These are phyloP conservation scores for Botryotinia convoluta DNA, from an alignment of 2,329 filamentous ascomycete genomes.

Conservation along the genomic window DNA sequence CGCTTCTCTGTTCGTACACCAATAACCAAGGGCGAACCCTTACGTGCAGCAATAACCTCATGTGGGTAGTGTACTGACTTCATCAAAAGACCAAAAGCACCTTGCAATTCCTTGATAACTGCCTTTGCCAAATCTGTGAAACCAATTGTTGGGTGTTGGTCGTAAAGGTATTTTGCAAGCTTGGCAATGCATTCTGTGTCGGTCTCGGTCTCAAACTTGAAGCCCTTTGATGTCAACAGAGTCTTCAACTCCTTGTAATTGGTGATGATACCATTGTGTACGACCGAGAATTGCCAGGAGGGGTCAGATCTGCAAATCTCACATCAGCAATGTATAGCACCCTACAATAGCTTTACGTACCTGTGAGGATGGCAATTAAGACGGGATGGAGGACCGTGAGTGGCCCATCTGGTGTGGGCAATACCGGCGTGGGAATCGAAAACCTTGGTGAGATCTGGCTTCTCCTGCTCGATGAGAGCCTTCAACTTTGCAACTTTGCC, in stretches of 20 bases:
- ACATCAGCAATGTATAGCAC: constrained; percentile 24
- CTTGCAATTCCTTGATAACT: constrained; percentile 96
- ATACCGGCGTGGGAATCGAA: constrained; percentile 99
- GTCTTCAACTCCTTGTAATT: constrained; percentile 99
- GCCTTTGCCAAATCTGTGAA: constrained; percentile 97
- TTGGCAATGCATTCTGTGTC: constrained; percentile 99
- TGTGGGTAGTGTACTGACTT: constrained; percentile 99
- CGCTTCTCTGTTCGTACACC: constrained; percentile 96
- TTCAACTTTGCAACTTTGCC: constrained; percentile 98
- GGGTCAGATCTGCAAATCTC: constrained; percentile 70
- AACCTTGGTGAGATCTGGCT: constrained; percentile 83
- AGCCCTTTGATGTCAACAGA: constrained; percentile 88
- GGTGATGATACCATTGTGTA: constrained; percentile 99
- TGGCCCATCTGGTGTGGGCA: constrained; percentile 98
- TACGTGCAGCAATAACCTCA: constrained; percentile 95
- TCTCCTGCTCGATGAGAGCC: constrained; percentile 80
- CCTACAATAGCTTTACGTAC: constrained; percentile 50
- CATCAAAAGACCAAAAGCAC: constrained; percentile 93
- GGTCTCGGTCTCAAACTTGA: constrained; percentile 98
- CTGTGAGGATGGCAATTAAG: constrained; percentile 98
- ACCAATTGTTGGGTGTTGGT: constrained; percentile 88
- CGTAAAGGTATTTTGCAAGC: constrained; percentile 96
- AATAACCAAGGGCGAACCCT: constrained; percentile 96
- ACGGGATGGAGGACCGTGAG: constrained; percentile 90
- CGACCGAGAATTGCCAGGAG: constrained; percentile 93